phyloP scores from a whole-genome alignment of 345 rosid genomes.

The Laguncularia racemosa region DNA sequence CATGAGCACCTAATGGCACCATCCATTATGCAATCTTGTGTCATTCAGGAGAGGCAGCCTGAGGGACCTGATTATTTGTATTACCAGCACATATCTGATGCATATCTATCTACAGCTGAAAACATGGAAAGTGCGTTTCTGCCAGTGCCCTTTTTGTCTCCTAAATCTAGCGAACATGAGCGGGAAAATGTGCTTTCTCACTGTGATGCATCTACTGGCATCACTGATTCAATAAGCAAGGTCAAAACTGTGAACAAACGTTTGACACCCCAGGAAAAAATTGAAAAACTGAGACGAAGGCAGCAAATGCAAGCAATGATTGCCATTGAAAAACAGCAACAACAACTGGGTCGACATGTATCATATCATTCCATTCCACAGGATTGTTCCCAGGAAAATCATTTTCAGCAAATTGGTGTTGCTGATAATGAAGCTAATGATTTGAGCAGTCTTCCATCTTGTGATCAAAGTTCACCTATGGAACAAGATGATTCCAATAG shows the following conservation, averaged over 20 bases:
- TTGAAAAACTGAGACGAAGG: conserved; percentile 79
- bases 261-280: conserved; percentile 90
- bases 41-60: conserved; percentile 38
- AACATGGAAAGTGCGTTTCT: conserved; percentile 47
- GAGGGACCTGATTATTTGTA: conserved; percentile 39
- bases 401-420: conserved; percentile 36
- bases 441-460: conserved; percentile 34
- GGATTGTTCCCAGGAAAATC: conserved; percentile 35
- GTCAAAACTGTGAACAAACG: too few relatives aligned
- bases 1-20: conserved; percentile 34
- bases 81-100: conserved; percentile 25
- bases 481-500: conserved; percentile 56
- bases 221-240: conserved; percentile 20
- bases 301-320: conserved; percentile 98
- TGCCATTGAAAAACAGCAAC: conserved; percentile 85
- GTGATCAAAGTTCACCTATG: conserved; percentile 43
- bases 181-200: conserved; percentile 32
- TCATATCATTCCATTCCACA: conserved; percentile 33
- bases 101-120: conserved; percentile 39
- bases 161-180: conserved; percentile 41
- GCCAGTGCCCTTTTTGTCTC: conserved; percentile 38
- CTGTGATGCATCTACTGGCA: conserved; percentile 34
- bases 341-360: conserved; percentile 52
- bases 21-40: conserved; percentile 23
- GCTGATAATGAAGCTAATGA: conserved; percentile 39